Evolutionary conservation across 257 asterid species (phyloP), one percentile per base, ranked within the genome.

Genomic region (Vinca minor): DNA sequence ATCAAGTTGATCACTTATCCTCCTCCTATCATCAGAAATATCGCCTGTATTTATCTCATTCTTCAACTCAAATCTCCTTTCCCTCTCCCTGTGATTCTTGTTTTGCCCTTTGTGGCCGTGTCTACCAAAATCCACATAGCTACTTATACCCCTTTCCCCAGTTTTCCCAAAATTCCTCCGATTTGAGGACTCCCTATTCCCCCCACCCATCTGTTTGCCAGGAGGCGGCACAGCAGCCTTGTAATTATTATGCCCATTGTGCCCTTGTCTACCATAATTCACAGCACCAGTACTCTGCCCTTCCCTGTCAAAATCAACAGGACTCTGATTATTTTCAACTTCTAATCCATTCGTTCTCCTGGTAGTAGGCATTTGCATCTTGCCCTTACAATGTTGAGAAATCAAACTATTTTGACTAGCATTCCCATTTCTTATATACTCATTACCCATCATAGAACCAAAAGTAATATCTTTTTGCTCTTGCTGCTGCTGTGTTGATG

Each of bases 381-480:
- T 74, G 60, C 42, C 46, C 71, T 63, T 44, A 50, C 34, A 75
- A 42, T 48, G 66, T 52, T 42, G 66, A 28, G 70, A 25, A 8
- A 36, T 35, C 62, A 11, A 42, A 6, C 72, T 64, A 61, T 64
- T 63, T 61, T 72, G 80, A 42, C 48, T 62, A 65, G 64, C n/a
- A 45, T 12, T 60, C 4, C 68, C 84, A 26, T 55, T 64, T 17
- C 42, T 29, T 20, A 54, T 17, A 23, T 59, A 68, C 25, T 53
- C 79, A 67, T 81, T 77, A 2, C 69, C 75, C 64, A 46, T 73
- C 7, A 83, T 65, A 45, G 87, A 77, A 39, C 95, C 96, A 69
- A 88, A 91, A 17, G 82, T 46, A 54, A 88, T 64, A 78, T 58
- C 69, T 46, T 75, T 75, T 12, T 76, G 84, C 26, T 80, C 85